Evolutionary conservation across 2,329 filamentous ascomycete species (phyloP).

Genomic region (Arthrobotrys sinensis): DNA sequence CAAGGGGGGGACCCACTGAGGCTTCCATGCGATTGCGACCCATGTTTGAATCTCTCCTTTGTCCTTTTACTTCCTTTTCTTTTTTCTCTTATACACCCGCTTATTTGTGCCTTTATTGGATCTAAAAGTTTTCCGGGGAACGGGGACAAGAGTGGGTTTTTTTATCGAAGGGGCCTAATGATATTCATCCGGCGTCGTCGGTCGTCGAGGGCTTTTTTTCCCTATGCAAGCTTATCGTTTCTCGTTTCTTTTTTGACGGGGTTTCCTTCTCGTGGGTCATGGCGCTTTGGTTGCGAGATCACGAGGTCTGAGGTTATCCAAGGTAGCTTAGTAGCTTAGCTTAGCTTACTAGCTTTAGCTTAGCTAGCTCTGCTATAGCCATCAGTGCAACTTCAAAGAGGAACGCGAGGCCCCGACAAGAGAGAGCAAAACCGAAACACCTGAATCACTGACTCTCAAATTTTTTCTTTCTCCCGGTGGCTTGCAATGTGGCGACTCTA

Average conservation of each 20-base stretch:
- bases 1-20: slow-evolving; percentile 34
- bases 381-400: not conserved
- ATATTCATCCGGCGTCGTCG: slow-evolving; percentile 11
- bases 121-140: slow-evolving; percentile 43
- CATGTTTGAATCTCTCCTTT: not conserved
- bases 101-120: slow-evolving; percentile 22
- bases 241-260: not conserved
- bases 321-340: slow-evolving; percentile 6
- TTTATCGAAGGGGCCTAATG: not conserved
- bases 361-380: slow-evolving; percentile 2
- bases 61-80: not conserved
- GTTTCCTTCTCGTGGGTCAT: slow-evolving; percentile 3
- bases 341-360: slow-evolving; percentile 14
- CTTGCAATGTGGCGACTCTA: slow-evolving; percentile 18
- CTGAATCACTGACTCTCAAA: not conserved
- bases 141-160: slow-evolving; percentile 11
- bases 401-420: too few species aligned
- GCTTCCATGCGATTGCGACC: slow-evolving; percentile 40
- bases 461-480: not conserved
- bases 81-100: slow-evolving; percentile 13
- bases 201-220: not conserved
- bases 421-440: not conserved
- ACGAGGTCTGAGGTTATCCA: slow-evolving; percentile 23
- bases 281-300: slow-evolving; percentile 24
- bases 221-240: slow-evolving; percentile 56